Evolutionary conservation across 768 basidiomycete species (phyloP), one percentile per base, ranked within the genome.

Genomic region (Solioccasus polychromus): DNA sequence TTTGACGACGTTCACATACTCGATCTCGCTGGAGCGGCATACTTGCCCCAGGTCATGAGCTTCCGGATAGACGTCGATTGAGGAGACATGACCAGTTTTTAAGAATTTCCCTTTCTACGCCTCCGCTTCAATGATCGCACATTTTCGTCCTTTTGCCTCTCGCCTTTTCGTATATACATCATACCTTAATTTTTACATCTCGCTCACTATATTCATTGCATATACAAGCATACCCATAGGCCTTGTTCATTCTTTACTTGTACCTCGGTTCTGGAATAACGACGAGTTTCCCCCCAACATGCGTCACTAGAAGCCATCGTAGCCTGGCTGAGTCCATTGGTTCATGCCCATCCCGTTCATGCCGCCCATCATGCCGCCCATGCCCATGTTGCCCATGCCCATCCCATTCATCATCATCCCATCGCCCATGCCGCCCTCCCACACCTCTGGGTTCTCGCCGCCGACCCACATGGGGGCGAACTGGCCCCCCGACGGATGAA

Each of bases 21-120:
- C 35, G 93, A 97, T 59, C 74, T 95, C 26, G 89, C 90, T 4
- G 89, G 86, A 9, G 79, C 83, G 5, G 92, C 90, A 29, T 96
- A 94, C 67, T 69, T 95, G 18, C 91, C 92, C 0, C 92, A 95
- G 63, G 89, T 92, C 9, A 90, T 86, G 50, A 83, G 83, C 63
- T 86, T 85, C 59, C 72, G 69, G 25, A 76, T 88, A 55, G 80
- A 83, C 34, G 61, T 71, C 1, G 49, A 50, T 17, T 66, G 42
- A 60, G 28, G 47, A 32, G 44, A 19, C 35, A 43, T 22, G 14
- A 2, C 39, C 19, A 36, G 22, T 39, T 18, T 29, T 32, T 35
- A 20, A 25, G 4, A 4, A 26, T 12, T 42, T 36, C 10, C n/a
- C n/a, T n/a, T n/a, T n/a, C n/a, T n/a, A n/a, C n/a, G n/a, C n/a